Evolutionary conservation across 805 yeast species (phyloP).

Genomic region (Zygosaccharomyces siamensis): DNA sequence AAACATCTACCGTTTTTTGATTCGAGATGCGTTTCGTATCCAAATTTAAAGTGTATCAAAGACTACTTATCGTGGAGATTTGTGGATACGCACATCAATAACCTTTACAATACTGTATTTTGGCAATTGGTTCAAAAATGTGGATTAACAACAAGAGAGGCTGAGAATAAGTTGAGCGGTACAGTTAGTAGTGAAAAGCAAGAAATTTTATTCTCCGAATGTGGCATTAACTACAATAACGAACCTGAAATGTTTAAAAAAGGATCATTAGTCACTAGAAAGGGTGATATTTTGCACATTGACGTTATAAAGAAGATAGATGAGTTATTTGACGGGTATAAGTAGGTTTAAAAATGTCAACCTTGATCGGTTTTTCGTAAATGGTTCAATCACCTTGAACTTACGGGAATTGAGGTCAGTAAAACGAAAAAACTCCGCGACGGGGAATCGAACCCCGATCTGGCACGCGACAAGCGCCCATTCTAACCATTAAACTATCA

Average conservation of each 20-base stretch:
- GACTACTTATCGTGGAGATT: constrained; percentile 95
- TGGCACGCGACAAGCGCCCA: constrained; percentile 33
- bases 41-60: constrained; percentile 51
- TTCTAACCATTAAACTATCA: constrained; percentile 30
- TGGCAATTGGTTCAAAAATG: constrained; percentile 79
- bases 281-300: constrained; percentile 45
- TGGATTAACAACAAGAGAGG: constrained; percentile 67
- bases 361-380: too few species aligned
- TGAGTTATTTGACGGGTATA: constrained; percentile 34
- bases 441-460: constrained; percentile 18
- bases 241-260: constrained; percentile 86
- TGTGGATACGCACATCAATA: constrained; percentile 94
- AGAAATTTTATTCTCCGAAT: constrained; percentile 72
- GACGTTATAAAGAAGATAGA: constrained; percentile 40
- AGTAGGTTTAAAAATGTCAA: background rate
- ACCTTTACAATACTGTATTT: constrained; percentile 86
- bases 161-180: constrained; percentile 72
- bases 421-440: too few species aligned
- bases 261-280: constrained; percentile 55
- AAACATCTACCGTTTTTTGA: constrained; percentile 80
- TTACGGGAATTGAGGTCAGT: too few species aligned
- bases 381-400: constrained; percentile 14
- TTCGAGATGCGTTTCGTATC: constrained; percentile 84
- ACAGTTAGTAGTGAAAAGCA: constrained; percentile 81
- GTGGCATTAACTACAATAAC: constrained; percentile 84